Evolutionary conservation across 768 basidiomycete genomes (phyloP).

Genomic region (Exidia glandulosa): DNA sequence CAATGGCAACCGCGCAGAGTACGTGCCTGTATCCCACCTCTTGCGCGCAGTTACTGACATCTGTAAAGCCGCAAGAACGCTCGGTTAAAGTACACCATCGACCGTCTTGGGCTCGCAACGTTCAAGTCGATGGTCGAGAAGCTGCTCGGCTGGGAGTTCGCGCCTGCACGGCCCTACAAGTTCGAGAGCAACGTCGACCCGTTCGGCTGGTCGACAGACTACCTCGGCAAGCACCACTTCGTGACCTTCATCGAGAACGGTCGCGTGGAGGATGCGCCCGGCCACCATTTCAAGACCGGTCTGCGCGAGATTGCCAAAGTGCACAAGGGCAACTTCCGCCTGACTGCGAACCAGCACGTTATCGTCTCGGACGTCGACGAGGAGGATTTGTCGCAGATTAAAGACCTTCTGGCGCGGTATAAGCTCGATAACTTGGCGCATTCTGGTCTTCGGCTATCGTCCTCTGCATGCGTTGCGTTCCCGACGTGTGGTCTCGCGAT

Average conservation of each 20-base stretch:
- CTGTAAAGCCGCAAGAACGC: slow-evolving; percentile 44
- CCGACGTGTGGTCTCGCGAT: slow-evolving; percentile 86
- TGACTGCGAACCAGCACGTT: slow-evolving; percentile 93
- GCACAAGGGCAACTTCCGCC: slow-evolving; percentile 87
- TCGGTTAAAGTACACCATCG: slow-evolving; percentile 93
- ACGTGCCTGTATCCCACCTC: slow-evolving; percentile 21
- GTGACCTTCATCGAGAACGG: slow-evolving; percentile 96
- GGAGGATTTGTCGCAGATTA: slow-evolving; percentile 67
- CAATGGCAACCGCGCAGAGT: slow-evolving; percentile 92
- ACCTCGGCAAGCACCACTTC: slow-evolving; percentile 85
- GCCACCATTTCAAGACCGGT: slow-evolving; percentile 83
- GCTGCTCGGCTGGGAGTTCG: slow-evolving; percentile 68
- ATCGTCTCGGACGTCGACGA: slow-evolving; percentile 73
- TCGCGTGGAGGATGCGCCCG: slow-evolving; percentile 89
- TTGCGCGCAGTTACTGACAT: background rate
- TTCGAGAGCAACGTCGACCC: slow-evolving; percentile 90
- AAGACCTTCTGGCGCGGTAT: slow-evolving; percentile 68
- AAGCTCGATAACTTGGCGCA: slow-evolving; percentile 80
- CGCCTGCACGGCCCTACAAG: slow-evolving; percentile 59
- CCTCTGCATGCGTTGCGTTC: slow-evolving; percentile 95
- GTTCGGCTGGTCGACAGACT: slow-evolving; percentile 84
- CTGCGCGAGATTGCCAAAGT: slow-evolving; percentile 86
- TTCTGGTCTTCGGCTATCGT: slow-evolving; percentile 71
- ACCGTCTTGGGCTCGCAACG: slow-evolving; percentile 79
- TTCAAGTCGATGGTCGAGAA: slow-evolving; percentile 90